These are phyloP conservation scores for Sporothrix sp. DNA, from an alignment of 2,329 filamentous ascomycete species.

Conservation along the genomic window DNA sequence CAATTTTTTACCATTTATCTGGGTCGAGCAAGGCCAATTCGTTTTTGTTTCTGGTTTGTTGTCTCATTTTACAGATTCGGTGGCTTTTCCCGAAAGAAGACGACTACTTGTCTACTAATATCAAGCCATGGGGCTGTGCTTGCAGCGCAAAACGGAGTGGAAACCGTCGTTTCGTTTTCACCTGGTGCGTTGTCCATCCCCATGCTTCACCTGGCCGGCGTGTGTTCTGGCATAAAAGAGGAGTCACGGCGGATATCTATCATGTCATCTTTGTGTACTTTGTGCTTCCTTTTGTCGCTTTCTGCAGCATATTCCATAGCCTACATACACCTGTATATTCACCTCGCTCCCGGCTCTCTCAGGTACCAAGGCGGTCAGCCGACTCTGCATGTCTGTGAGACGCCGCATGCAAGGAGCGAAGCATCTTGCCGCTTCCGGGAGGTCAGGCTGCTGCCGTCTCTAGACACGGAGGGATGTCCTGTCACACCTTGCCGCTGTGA, in stretches of 20 bases:
- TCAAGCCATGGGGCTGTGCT: too few species aligned
- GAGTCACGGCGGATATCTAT: background rate
- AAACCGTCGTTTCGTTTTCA: too few species aligned
- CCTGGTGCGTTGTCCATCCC: too few species aligned
- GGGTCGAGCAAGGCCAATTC: background rate
- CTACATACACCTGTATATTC: background rate
- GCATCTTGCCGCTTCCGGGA: background rate
- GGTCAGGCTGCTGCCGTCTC: too few species aligned
- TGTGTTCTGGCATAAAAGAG: conserved; percentile 2
- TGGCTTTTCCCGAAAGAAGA: background rate
- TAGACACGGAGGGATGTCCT: too few species aligned
- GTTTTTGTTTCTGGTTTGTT: background rate
- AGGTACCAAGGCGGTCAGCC: too few species aligned
- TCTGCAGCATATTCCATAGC: conserved; percentile 5
- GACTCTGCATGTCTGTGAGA: too few species aligned
- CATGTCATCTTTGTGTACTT: background rate
- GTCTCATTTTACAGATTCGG: background rate
- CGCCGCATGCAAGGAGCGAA: background rate
- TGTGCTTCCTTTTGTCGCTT: background rate
- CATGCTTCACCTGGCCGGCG: background rate
- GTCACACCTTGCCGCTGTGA: too few species aligned
- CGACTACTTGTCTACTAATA: background rate
- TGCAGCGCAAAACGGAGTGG: too few species aligned
- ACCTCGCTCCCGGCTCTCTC: too few species aligned
- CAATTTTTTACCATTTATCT: background rate